These are phyloP conservation scores for Wallacemonas sp. DNA, from an alignment of 208 protist genomes.

Conservation along the genomic window DNA sequence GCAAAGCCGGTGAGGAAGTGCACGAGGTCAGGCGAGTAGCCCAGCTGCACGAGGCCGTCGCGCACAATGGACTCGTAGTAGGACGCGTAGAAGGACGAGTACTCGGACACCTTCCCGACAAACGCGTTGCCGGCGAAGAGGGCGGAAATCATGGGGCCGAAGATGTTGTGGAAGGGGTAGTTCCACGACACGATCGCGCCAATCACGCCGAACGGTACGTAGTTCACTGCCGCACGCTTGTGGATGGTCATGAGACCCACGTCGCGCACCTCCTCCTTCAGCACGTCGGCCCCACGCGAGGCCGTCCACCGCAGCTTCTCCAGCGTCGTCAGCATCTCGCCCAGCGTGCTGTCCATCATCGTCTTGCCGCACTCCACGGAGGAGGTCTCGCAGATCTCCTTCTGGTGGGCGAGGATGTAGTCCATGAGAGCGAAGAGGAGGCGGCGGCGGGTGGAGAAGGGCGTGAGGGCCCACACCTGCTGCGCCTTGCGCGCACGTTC, in stretches of 20 bases:
- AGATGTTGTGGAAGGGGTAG: constrained; percentile 96
- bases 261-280: constrained; percentile 78
- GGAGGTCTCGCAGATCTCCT: constrained; percentile 83
- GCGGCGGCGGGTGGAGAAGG: constrained; percentile 82
- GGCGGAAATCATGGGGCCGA: constrained; percentile 92
- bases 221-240: constrained; percentile 83
- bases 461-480: constrained; percentile 76
- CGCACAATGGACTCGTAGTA: constrained; percentile 93
- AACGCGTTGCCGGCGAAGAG: constrained; percentile 95
- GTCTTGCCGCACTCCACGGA: constrained; percentile 91
- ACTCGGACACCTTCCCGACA: constrained; percentile 94
- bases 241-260: constrained; percentile 88
- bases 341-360: constrained; percentile 89
- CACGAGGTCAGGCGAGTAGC: constrained; percentile 90
- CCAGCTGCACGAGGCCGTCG: constrained; percentile 80
- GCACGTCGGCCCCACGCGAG: constrained; percentile 72
- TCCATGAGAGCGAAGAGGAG: constrained; percentile 86
- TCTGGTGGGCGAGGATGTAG: constrained; percentile 82
- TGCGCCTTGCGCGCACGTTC: constrained; percentile 72
- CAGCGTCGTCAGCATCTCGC: constrained; percentile 90
- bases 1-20: constrained; percentile 93
- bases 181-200: constrained; percentile 94
- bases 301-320: constrained; percentile 93
- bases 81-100: constrained; percentile 88
- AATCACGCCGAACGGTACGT: constrained; percentile 90